phyloP scores from a whole-genome alignment of 2,329 filamentous ascomycete genomes.

The Neofusicoccum cordaticola region DNA sequence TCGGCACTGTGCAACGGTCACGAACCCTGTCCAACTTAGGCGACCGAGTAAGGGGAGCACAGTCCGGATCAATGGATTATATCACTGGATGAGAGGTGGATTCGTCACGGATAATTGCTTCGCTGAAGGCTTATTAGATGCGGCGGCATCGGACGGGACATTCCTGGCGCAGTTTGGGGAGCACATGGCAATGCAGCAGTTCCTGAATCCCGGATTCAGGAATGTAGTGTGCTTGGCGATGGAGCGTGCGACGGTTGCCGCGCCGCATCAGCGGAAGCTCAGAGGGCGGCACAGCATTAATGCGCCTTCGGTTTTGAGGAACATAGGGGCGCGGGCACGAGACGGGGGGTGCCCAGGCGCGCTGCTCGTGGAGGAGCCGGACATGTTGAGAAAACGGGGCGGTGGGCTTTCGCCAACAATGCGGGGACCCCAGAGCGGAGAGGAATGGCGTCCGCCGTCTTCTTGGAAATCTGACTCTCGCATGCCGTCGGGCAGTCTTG shows the following conservation, averaged over 20 bases:
- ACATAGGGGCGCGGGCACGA: background rate
- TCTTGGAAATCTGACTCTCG: conserved; percentile 9
- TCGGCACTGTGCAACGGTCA: conserved; percentile 12
- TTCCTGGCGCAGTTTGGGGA: background rate
- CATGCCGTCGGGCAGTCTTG: background rate
- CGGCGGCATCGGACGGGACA: background rate
- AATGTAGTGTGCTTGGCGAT: background rate
- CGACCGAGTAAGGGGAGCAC: conserved; percentile 10
- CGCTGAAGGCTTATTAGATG: background rate
- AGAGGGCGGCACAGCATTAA: background rate
- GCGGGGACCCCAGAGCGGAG: conserved; percentile 15
- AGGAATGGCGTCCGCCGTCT: conserved; percentile 8
- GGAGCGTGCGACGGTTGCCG: background rate
- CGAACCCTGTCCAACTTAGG: conserved; percentile 4
- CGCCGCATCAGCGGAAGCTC: conserved; percentile 1
- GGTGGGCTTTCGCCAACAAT: background rate
- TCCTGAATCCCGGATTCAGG: background rate
- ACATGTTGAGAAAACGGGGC: background rate
- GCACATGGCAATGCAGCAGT: background rate
- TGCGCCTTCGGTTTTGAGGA: background rate
- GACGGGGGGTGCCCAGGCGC: background rate
- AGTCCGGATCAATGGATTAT: conserved; percentile 3
- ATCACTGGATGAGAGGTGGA: background rate
- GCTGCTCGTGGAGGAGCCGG: background rate
- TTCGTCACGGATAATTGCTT: background rate